Percentiles rank a stretch among this genome's conserved stretches.
phyloP scores from a whole-genome alignment of 768 basidiomycete genomes.

The Tulasnella sp. region DNA sequence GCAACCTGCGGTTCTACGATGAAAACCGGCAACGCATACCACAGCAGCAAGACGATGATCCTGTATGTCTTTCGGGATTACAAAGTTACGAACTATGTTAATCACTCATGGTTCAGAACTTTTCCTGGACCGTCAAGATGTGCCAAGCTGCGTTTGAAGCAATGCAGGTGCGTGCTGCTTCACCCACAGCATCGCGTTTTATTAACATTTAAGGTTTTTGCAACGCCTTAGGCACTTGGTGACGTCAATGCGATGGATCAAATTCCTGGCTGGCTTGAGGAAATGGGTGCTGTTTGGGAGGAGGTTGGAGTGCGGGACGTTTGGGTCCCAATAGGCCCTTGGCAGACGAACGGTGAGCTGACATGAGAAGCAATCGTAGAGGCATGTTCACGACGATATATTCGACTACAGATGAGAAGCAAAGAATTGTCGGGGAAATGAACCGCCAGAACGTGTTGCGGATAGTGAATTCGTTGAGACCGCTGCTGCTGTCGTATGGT shows the following conservation, averaged over 20 bases:
- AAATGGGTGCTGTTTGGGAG: background rate
- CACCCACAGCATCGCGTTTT: background rate
- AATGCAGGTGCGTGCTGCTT: background rate
- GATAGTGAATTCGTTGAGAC: background rate
- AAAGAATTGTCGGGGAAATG: background rate
- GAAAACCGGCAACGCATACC: background rate
- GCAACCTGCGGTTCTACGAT: background rate
- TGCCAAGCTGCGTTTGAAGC: background rate
- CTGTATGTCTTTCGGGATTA: background rate
- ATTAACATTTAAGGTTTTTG: background rate
- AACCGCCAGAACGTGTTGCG: background rate
- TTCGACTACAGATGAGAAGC: background rate
- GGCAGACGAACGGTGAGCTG: background rate
- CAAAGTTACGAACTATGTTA: background rate
- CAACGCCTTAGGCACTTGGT: background rate
- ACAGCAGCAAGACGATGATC: background rate
- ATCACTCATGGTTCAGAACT: background rate
- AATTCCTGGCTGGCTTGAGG: background rate
- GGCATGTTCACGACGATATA: too few relatives aligned
- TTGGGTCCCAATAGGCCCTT: conserved; percentile 2
- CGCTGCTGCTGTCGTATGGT: conserved; percentile 5
- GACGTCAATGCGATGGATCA: background rate
- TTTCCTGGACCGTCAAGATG: background rate
- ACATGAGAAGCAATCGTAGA: background rate
- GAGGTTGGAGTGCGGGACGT: background rate